Percentiles rank a stretch among this genome's conserved stretches.
phyloP scores from a whole-genome alignment of 2,329 filamentous ascomycete species.

The Colletotrichum camelliae region DNA sequence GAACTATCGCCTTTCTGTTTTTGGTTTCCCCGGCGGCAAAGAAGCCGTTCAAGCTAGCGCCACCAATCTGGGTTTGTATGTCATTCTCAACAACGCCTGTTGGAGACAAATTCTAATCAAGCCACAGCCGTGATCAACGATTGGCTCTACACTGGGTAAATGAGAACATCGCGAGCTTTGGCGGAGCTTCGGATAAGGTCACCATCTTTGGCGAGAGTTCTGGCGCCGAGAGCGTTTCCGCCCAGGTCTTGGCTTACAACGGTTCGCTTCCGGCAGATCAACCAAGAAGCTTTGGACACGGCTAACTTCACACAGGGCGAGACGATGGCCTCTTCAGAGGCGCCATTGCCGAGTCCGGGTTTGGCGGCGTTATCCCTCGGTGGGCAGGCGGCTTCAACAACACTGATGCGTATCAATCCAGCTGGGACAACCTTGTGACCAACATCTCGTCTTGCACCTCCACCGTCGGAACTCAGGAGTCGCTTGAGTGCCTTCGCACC shows the following conservation, averaged over 20 bases:
- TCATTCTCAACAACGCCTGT: background rate
- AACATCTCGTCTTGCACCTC: conserved; percentile 30
- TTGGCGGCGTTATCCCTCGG: conserved; percentile 34
- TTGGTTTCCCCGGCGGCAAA: conserved; percentile 50
- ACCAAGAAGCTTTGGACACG: background rate
- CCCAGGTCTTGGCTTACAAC: conserved; percentile 52
- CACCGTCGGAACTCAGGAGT: conserved; percentile 26
- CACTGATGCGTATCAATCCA: conserved; percentile 29
- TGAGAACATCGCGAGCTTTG: conserved; percentile 50
- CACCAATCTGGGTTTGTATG: conserved; percentile 51
- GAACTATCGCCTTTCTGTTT: conserved; percentile 54
- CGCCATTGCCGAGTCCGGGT: conserved; percentile 55
- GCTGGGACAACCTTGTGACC: conserved; percentile 31
- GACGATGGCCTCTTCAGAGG: conserved; percentile 57
- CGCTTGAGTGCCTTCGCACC: conserved; percentile 31
- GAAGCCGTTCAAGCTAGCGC: conserved; percentile 45
- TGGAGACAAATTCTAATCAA: background rate
- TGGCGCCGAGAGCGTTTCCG: conserved; percentile 50
- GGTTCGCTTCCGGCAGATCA: conserved; percentile 30
- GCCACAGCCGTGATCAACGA: conserved; percentile 44
- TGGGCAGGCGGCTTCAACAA: conserved; percentile 32
- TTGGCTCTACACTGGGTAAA: conserved; percentile 53
- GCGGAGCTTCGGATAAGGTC: conserved; percentile 49
- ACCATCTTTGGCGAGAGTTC: conserved; percentile 58
- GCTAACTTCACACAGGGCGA: conserved; percentile 30